These are phyloP conservation scores for Rhodotorula diobovata DNA, from an alignment of 768 basidiomycete species.

Conservation along the genomic window DNA sequence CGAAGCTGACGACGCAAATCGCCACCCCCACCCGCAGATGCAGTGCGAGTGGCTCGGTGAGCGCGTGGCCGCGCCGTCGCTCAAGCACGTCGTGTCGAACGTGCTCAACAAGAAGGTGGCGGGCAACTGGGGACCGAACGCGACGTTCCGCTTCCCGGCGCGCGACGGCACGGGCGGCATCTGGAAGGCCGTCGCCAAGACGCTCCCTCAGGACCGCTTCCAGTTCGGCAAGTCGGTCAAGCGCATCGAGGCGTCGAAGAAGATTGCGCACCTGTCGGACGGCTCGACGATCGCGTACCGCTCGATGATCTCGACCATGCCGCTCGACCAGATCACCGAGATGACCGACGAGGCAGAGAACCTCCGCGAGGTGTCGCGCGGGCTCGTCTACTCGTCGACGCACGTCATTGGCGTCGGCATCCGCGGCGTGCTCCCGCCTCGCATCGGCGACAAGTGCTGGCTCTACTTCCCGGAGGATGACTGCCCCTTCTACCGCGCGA, in stretches of 20 bases:
- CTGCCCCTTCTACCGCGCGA: constrained; percentile 51
- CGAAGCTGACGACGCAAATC: neutral
- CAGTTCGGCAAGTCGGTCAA: constrained; percentile 42
- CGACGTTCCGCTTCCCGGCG: constrained; percentile 50
- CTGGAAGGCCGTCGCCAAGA: constrained; percentile 49
- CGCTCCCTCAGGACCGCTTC: constrained; percentile 45
- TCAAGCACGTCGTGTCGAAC: constrained; percentile 49
- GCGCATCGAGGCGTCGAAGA: constrained; percentile 44
- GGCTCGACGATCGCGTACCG: constrained; percentile 46
- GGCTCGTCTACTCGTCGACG: constrained; percentile 48
- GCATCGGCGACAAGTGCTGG: constrained; percentile 50
- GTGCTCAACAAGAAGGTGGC: constrained; percentile 48
- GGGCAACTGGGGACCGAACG: constrained; percentile 49
- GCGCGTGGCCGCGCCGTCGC: constrained; percentile 48
- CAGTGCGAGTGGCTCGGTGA: constrained; percentile 52
- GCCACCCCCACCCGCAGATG: constrained; percentile 42
- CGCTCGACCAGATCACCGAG: constrained; percentile 46
- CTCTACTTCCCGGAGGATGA: constrained; percentile 48
- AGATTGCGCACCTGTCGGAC: constrained; percentile 45
- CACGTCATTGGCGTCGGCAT: constrained; percentile 50
- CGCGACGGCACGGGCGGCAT: constrained; percentile 50
- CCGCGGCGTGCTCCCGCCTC: constrained; percentile 46
- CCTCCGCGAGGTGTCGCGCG: constrained; percentile 37
- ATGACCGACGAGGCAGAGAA: constrained; percentile 43
- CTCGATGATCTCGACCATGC: constrained; percentile 47